Conservation (phyloP, 2,329 filamentous ascomycete species). For the Triangularia setosa region DNA sequence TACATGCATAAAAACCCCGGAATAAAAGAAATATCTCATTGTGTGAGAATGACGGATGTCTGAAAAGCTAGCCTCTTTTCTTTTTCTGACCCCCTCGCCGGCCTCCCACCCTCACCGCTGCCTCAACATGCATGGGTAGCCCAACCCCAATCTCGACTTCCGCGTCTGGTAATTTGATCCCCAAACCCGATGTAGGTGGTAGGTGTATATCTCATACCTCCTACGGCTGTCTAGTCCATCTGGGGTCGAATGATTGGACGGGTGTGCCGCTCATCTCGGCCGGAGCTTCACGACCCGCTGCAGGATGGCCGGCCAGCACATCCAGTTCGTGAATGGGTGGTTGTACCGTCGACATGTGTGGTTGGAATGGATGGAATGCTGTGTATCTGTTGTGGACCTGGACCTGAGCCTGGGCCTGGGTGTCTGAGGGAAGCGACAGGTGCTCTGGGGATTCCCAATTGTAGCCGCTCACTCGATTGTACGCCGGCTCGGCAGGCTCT, state of each 20-base stretch:
- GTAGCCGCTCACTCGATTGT: slow-evolving; percentile 21
- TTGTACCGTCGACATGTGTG: background rate
- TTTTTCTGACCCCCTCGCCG: background rate
- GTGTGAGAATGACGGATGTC: background rate
- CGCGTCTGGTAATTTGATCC: background rate
- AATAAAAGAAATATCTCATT: background rate
- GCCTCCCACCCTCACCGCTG: background rate
- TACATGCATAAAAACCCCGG: background rate
- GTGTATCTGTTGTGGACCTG: background rate
- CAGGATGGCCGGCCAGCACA: background rate
- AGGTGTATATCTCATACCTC: background rate
- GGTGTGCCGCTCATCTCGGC: background rate
- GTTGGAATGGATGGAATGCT: slow-evolving; percentile 16
- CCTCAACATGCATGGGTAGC: background rate
- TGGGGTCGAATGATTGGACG: background rate
- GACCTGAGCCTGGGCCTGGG: background rate
- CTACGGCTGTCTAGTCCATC: background rate
- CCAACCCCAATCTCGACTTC: background rate
- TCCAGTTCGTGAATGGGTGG: background rate
- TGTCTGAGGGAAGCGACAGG: slow-evolving; percentile 12
- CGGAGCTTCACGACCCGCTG: background rate
- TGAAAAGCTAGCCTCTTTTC: background rate
- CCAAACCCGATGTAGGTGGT: too few species aligned
- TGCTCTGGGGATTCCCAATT: slow-evolving; percentile 29
- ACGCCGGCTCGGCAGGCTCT: slow-evolving; percentile 13